These are phyloP conservation scores for Isoetes taiwanensis DNA, from an alignment of 75 land plant species.

Conservation along the genomic window DNA sequence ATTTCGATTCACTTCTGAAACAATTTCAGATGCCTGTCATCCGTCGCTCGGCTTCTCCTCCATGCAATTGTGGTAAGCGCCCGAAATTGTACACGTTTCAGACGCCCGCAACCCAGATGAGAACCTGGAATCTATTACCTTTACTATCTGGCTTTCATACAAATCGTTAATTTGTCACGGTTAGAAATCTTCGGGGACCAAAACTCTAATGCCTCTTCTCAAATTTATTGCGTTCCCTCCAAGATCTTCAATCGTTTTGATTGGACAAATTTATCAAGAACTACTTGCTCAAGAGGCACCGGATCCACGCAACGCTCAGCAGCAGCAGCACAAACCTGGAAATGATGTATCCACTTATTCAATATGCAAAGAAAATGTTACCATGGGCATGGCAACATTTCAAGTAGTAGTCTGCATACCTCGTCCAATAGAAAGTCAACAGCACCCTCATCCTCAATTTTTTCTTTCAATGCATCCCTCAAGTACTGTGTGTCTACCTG, in stretches of 20 bases:
- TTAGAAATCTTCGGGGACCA: too few species aligned
- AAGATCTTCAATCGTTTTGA: slow-evolving; percentile 47
- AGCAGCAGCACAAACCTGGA: slow-evolving; percentile 78
- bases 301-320: slow-evolving; percentile 92
- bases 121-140: too few species aligned
- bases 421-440: slow-evolving; percentile 83
- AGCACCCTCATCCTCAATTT: slow-evolving; percentile 57
- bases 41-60: too few species aligned
- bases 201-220: too few species aligned
- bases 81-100: too few species aligned
- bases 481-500: slow-evolving; percentile 83
- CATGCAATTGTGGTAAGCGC: too few species aligned
- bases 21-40: too few species aligned
- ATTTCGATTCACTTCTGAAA: too few species aligned
- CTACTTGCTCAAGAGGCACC: slow-evolving; percentile 62
- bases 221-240: too few species aligned
- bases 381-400: not conserved
- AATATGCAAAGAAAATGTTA: not conserved
- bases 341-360: not conserved
- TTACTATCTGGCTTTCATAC: too few species aligned
- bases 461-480: slow-evolving; percentile 49
- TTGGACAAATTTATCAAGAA: slow-evolving; percentile 70
- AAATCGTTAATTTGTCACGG: too few species aligned
- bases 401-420: slow-evolving; percentile 29
- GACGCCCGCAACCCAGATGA: too few species aligned